Percentiles rank a stretch among this genome's conserved stretches.
Conservation (phyloP, 1,284 basidiomycete genomes). For the Ustilago crameri region DNA sequence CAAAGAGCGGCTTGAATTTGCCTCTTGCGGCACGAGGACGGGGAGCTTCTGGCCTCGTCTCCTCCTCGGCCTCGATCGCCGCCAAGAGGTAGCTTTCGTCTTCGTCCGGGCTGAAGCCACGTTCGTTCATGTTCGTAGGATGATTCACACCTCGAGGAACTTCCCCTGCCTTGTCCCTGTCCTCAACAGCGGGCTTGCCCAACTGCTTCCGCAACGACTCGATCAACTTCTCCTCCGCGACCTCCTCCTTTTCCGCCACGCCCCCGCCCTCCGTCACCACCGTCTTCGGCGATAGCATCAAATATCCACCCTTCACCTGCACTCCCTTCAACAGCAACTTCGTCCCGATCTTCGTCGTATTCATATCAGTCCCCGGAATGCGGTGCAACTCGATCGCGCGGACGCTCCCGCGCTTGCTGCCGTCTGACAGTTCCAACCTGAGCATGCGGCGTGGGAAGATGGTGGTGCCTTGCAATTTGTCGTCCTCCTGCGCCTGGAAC, state of each 20-base stretch:
- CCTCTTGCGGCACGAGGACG: not conserved
- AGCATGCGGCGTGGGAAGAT: conserved; percentile 96
- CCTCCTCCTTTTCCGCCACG: conserved; percentile 14
- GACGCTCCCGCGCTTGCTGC: conserved; percentile 91
- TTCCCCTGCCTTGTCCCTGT: not conserved
- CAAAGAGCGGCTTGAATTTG: not conserved
- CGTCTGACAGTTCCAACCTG: conserved; percentile 83
- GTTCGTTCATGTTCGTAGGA: not conserved
- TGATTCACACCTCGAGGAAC: not conserved
- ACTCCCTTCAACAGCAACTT: conserved; percentile 41
- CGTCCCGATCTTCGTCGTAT: conserved; percentile 28
- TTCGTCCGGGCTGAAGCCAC: conserved; percentile 30
- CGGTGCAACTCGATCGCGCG: conserved; percentile 34
- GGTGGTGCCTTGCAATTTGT: conserved; percentile 74
- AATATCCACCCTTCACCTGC: conserved; percentile 19
- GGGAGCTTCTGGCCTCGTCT: conserved; percentile 2
- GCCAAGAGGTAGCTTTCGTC: conserved; percentile 42
- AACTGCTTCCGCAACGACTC: conserved; percentile 24
- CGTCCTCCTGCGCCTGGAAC: conserved; percentile 51
- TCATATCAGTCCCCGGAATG: conserved; percentile 38
- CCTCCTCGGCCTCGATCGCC: conserved; percentile 28
- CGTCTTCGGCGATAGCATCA: conserved; percentile 25
- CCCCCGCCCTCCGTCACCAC: conserved; percentile 32
- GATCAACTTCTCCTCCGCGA: conserved; percentile 31
- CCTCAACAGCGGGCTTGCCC: conserved; percentile 11